Base-by-base conservation (phyloP, 1,139 yeast genomes). In the Candida smagusa region DNA sequence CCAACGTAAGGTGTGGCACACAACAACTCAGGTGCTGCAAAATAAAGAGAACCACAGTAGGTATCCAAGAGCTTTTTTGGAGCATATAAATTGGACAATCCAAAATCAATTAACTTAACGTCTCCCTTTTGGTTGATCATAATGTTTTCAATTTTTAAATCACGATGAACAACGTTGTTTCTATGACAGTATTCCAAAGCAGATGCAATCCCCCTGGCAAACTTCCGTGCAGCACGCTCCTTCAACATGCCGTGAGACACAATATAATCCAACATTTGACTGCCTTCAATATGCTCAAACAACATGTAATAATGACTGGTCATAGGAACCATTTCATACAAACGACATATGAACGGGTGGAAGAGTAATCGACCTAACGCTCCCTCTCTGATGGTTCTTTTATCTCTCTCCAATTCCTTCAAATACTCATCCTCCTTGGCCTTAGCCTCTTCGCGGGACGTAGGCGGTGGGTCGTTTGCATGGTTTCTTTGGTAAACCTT, bases 11-110 rank as follows among this genome's bases (percentile, higher is more conserved):
- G 97, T 47, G 82, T 81, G 0, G 97, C 98, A 44, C 87, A 84
- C 42, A 94, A 71, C 48, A 94, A 72, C 59, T 94, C 99, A 0
- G 99, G 99, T 0, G 99, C 98, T 1, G 98, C 99, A 73, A 92
- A 94, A 60, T 94, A 94, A 38, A 94, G 72, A 1, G 97, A 89
- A 1, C 99, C 99, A 71, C 99, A 94, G 58, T 88, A 94, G 0
- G 99, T 94, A 55, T 87, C 88, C 52, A 94, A 76, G 38, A 88
- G 69, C 34, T 80, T 71, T 43, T 77, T 77, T 19, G 83, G 80
- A 30, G 90, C 79, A 58, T 79, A 94, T 56, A 94, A 67, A 60
- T 94, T 94, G 9, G 96, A 87, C 37, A 94, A 73, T 6, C 99
- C 99, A 33, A 94, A 92, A 65, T 92, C 99, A 48, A 92, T 92